A percentile compares a stretch with the other conserved stretches of the same genome.
These are phyloP conservation scores for Sphaceloma murrayae DNA, from an alignment of 2,329 filamentous ascomycete genomes.

Conservation along the genomic window DNA sequence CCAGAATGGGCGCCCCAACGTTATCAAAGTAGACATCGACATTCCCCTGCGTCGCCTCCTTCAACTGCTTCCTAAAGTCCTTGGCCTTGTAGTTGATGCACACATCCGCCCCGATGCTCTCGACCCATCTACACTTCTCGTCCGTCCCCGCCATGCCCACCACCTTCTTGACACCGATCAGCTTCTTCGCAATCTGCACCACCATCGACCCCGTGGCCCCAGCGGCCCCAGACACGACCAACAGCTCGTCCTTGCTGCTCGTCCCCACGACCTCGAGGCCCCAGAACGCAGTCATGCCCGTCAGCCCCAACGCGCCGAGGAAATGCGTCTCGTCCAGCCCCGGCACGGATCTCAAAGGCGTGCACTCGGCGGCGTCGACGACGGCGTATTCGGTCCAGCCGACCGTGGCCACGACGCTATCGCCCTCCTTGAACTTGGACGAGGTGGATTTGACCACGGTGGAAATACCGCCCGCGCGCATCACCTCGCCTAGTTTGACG, in stretches of 20 bases:
- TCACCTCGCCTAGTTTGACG: slow-evolving; percentile 33
- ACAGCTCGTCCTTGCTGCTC: slow-evolving; percentile 34
- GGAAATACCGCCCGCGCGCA: slow-evolving; percentile 31
- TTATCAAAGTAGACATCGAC: slow-evolving; percentile 66
- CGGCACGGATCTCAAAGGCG: slow-evolving; percentile 22
- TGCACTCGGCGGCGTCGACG: slow-evolving; percentile 29
- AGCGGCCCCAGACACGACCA: slow-evolving; percentile 41
- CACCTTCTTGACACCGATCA: slow-evolving; percentile 36
- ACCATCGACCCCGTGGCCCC: slow-evolving; percentile 42
- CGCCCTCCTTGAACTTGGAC: slow-evolving; percentile 28
- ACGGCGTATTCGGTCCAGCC: slow-evolving; percentile 38
- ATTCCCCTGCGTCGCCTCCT: slow-evolving; percentile 36
- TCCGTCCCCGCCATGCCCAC: slow-evolving; percentile 46
- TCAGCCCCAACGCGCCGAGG: slow-evolving; percentile 38
- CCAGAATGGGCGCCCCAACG: slow-evolving; percentile 61
- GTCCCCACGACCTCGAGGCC: slow-evolving; percentile 35
- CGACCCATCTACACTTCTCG: slow-evolving; percentile 45
- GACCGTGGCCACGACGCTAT: slow-evolving; percentile 27
- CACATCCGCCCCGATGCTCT: slow-evolving; percentile 43
- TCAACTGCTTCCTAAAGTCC: slow-evolving; percentile 39
- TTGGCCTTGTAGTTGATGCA: slow-evolving; percentile 47
- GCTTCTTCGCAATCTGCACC: slow-evolving; percentile 45
- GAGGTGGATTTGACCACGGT: slow-evolving; percentile 33
- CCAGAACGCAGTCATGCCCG: slow-evolving; percentile 41
- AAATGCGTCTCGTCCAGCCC: slow-evolving; percentile 37